phyloP scores from a whole-genome alignment of 768 basidiomycete species.

The Mycena sanguinolenta region DNA sequence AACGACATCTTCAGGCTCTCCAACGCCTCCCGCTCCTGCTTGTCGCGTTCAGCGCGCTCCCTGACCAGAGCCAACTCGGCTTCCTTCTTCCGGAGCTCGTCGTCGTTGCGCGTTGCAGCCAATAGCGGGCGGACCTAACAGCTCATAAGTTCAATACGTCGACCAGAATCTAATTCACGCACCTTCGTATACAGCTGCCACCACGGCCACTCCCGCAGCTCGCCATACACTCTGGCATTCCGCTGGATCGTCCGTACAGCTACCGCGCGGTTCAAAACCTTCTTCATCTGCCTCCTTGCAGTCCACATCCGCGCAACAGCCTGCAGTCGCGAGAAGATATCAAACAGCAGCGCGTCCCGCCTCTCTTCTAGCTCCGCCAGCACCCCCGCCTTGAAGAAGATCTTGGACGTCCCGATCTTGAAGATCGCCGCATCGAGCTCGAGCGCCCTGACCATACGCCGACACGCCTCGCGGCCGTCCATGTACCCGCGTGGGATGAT shows the following conservation, averaged over 20 bases:
- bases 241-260: conserved; percentile 94
- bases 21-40: conserved; percentile 82
- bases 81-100: conserved; percentile 90
- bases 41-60: conserved; percentile 90
- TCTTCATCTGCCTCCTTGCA: conserved; percentile 91
- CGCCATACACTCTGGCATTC: conserved; percentile 92
- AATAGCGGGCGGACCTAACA: conserved; percentile 88
- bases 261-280: conserved; percentile 91
- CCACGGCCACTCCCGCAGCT: conserved; percentile 97
- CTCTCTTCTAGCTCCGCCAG: conserved; percentile 96
- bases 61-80: conserved; percentile 83
- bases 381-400: conserved; percentile 99
- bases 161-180: conserved; percentile 22
- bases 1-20: conserved; percentile 86
- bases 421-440: conserved; percentile 88
- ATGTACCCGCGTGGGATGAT: conserved; percentile 96
- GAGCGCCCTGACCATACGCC: conserved; percentile 89
- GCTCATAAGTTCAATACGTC: conserved; percentile 20
- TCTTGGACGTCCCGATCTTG: conserved; percentile 96
- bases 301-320: conserved; percentile 89
- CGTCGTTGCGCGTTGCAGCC: conserved; percentile 92
- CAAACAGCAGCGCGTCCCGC: conserved; percentile 88
- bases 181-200: conserved; percentile 98
- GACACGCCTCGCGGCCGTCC: conserved; percentile 95
- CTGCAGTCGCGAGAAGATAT: conserved; percentile 90